Base-by-base conservation (phyloP, 495 filamentous ascomycete species). In the Podospora appendiculata region DNA sequence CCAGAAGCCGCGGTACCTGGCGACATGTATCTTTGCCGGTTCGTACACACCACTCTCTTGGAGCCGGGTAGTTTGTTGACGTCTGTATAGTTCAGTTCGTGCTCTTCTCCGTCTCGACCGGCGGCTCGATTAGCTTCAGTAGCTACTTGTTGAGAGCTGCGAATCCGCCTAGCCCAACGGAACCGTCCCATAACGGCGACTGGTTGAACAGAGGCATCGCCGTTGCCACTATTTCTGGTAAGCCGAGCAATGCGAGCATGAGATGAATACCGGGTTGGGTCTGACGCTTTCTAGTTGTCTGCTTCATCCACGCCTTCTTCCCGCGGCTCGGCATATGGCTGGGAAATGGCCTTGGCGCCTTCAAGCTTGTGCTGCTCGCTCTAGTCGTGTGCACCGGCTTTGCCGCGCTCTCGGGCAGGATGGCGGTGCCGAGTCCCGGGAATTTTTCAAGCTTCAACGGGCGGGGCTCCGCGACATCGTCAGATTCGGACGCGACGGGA, bases 281-380 rank as follows among this genome's bases (percentile, higher is more conserved):
- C 36, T 38, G 13, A 38, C 36, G 25, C 36, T 10, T 10, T 38
- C 36, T 8, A 41, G 74, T 73, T 34, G 78, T 81, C 0, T 81
- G 81, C 55, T 59, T 82, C 8, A 70, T 87, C 44, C 82, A 87
- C 51, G 58, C 79, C 0, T 66, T 76, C 12, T 68, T 78, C 1
- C 68, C 81, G n/a, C 79, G 84, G 58, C 76, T 77, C 72, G 83
- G 83, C 11, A 77, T 87, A 51, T 75, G 77, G 51, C 62, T 86
- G 2, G 75, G 76, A 47, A 86, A 85, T 63, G 54, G 76, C 3
- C 74, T 88, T 5, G 84, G 81, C 14, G 67, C 78, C 17, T 73
- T 86, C 66, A 88, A 88, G 62, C 69, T 87, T 13, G 59, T 80
- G 7, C 70, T 87, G 46, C 72, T 87, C 18, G 38, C 77, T 13